Evolutionary conservation across 2,329 filamentous ascomycete genomes (phyloP), one percentile per base, ranked within the genome.

Genomic region (Colletotrichum sansevieriae): DNA sequence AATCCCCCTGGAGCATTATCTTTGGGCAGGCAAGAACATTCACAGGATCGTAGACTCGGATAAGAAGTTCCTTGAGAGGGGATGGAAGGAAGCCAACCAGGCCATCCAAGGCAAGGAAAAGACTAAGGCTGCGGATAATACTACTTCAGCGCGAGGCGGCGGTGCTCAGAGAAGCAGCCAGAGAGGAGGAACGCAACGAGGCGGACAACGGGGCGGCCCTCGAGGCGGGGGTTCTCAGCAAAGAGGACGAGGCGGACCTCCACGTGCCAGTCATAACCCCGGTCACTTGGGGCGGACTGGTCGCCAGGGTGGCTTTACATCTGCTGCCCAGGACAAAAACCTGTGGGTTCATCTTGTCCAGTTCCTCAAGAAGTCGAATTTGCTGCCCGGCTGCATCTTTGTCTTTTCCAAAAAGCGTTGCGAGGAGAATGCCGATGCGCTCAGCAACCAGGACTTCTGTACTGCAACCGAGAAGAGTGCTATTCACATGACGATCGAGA

Each of bases 401-500:
- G 95, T 99, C 64, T 99, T 99, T 80, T 99, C 96, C 3, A 99
- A 98, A 83, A 97, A 96, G 80, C 87, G 96, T 60, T 98, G 96
- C 75, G 96, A 99, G 79, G 94, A 98, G 77, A 99, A 98, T 77
- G 96, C 96, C 0, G 94, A 98, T 77, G 95, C 96, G 0, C 84
- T 99, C 22, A 95, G 93, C 70, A 98, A 98, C 76, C 91, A 97
- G 73, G 96, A 99, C 76, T 98, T 97, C 76, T 97, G 92, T 77
- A 98, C 92, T 6, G 94, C 95, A 0, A 87, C 91, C 3, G 96
- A 99, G 81, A 98, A 98, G 86, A 99, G 96, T 74, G 91, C 93
- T 52, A 97, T 97, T 66, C 95, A 99, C 78, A 98, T 98, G 92
- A 95, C 94, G 41, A 94, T 99, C 72, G 94, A 98, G 78, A 97